These are phyloP conservation scores for Teunomyces kruisii DNA, from an alignment of 805 yeast species.

Conservation along the genomic window DNA sequence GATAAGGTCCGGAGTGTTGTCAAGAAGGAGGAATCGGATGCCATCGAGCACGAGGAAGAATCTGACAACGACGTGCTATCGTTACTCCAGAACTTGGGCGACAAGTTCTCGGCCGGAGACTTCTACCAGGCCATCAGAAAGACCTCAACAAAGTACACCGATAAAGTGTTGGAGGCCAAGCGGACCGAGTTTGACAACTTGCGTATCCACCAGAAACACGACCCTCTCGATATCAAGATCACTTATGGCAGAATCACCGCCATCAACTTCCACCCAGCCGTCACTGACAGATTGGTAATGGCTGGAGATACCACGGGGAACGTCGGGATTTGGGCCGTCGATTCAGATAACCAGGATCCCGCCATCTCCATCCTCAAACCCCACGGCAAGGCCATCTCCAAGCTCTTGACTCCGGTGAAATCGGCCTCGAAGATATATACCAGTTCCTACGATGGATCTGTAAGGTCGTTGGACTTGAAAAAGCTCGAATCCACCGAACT, in stretches of 20 bases:
- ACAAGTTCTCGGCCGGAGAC: slow-evolving; percentile 66
- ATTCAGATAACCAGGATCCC: slow-evolving; percentile 43
- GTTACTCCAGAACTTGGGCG: slow-evolving; percentile 41
- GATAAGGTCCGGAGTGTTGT: slow-evolving; percentile 18
- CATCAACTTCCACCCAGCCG: slow-evolving; percentile 74
- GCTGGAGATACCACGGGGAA: slow-evolving; percentile 92
- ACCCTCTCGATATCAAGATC: slow-evolving; percentile 70
- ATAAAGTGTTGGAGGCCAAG: slow-evolving; percentile 43
- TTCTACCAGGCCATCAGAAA: slow-evolving; percentile 55
- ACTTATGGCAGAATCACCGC: slow-evolving; percentile 73
- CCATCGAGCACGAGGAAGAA: slow-evolving; percentile 4
- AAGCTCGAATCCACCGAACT: slow-evolving; percentile 57
- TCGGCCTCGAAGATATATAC: slow-evolving; percentile 60
- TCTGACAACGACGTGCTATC: slow-evolving; percentile 17
- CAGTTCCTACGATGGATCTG: slow-evolving; percentile 85
- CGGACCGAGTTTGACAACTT: slow-evolving; percentile 57
- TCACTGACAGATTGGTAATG: slow-evolving; percentile 57
- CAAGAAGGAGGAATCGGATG: slow-evolving; percentile 6
- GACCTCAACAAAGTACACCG: slow-evolving; percentile 19
- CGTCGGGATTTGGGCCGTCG: slow-evolving; percentile 86
- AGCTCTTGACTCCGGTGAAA: slow-evolving; percentile 52
- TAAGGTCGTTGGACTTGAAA: slow-evolving; percentile 68
- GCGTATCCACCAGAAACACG: slow-evolving; percentile 53
- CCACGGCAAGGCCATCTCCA: slow-evolving; percentile 74
- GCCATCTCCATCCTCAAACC: slow-evolving; percentile 65